Percentiles rank a stretch among this genome's conserved stretches.
phyloP scores from a whole-genome alignment of 78 protist species.

The Ministeria vibrans region DNA sequence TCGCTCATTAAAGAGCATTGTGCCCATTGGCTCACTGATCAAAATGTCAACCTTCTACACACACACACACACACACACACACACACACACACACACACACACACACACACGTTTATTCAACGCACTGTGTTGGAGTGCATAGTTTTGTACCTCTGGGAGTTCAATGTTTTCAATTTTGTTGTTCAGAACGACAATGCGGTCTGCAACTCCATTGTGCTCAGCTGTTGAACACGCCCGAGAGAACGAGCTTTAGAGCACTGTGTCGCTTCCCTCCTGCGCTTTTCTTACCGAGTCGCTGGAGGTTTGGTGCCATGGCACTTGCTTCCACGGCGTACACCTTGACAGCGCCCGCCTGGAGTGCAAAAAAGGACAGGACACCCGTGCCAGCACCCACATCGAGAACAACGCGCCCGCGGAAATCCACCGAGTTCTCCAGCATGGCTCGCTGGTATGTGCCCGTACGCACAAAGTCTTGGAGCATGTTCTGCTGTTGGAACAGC shows the following conservation, averaged over 20 bases:
- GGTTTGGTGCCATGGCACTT: slow-evolving; percentile 52
- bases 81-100: not conserved
- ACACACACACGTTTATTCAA: not conserved
- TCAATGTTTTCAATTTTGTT: slow-evolving; percentile 48
- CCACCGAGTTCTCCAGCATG: slow-evolving; percentile 26
- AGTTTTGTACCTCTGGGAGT: slow-evolving; percentile 11
- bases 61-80: slow-evolving; percentile 15
- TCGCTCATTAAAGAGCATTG: slow-evolving; percentile 50
- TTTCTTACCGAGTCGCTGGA: slow-evolving; percentile 34
- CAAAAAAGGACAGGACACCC: slow-evolving; percentile 42
- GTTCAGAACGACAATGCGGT: slow-evolving; percentile 22
- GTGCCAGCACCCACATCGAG: slow-evolving; percentile 50
- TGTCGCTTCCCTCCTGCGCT: too few species aligned
- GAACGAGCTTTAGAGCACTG: too few species aligned
- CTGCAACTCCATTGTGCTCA: slow-evolving; percentile 31
- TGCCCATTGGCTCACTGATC: slow-evolving; percentile 74
- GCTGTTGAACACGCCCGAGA: too few species aligned
- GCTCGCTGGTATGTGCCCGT: slow-evolving; percentile 45
- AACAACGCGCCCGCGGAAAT: slow-evolving; percentile 28
- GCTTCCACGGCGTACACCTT: slow-evolving; percentile 75
- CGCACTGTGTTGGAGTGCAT: too few species aligned
- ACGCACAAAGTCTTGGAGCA: slow-evolving; percentile 53
- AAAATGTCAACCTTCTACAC: slow-evolving; percentile 52
- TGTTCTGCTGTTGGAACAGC: slow-evolving; percentile 43
- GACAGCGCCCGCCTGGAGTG: slow-evolving; percentile 34